phyloP scores from a whole-genome alignment of 2,329 filamentous ascomycete species.

The Mycogone perniciosa region DNA sequence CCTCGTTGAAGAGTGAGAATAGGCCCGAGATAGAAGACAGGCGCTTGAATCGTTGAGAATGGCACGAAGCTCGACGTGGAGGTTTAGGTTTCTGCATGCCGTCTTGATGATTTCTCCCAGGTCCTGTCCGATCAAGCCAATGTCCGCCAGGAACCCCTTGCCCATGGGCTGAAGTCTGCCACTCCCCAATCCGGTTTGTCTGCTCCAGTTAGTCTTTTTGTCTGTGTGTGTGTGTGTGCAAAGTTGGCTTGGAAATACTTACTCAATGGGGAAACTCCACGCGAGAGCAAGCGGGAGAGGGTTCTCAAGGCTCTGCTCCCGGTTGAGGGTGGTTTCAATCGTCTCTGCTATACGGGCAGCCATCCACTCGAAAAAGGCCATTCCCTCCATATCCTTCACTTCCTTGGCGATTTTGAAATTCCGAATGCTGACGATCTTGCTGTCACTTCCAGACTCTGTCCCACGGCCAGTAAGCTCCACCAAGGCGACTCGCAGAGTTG shows the following conservation, averaged over 20 bases:
- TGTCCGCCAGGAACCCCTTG: constrained; percentile 56
- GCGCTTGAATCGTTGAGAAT: constrained; percentile 64
- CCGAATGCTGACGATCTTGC: constrained; percentile 47
- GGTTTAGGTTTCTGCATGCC: constrained; percentile 44
- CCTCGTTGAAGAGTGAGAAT: constrained; percentile 50
- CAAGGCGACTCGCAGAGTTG: constrained; percentile 58
- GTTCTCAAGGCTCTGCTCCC: constrained; percentile 30
- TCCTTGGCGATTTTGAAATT: constrained; percentile 50
- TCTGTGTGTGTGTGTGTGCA: constrained; percentile 19
- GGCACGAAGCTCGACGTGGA: constrained; percentile 51
- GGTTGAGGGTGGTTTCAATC: constrained; percentile 38
- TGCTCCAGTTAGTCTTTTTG: constrained; percentile 22
- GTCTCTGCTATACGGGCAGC: constrained; percentile 53
- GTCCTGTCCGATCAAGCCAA: constrained; percentile 52
- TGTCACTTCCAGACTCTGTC: constrained; percentile 32
- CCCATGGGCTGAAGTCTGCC: constrained; percentile 58
- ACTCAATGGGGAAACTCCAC: constrained; percentile 68
- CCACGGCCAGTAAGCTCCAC: constrained; percentile 50
- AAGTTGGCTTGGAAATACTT: constrained; percentile 25
- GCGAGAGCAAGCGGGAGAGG: constrained; percentile 55
- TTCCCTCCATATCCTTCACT: constrained; percentile 52
- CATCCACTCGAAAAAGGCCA: constrained; percentile 63
- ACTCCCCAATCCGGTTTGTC: constrained; percentile 57
- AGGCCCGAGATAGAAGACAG: constrained; percentile 59
- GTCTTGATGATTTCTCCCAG: constrained; percentile 51